Evolutionary conservation across 441 rosid genomes (phyloP).

Genomic region (Eutrema salsugineum): DNA sequence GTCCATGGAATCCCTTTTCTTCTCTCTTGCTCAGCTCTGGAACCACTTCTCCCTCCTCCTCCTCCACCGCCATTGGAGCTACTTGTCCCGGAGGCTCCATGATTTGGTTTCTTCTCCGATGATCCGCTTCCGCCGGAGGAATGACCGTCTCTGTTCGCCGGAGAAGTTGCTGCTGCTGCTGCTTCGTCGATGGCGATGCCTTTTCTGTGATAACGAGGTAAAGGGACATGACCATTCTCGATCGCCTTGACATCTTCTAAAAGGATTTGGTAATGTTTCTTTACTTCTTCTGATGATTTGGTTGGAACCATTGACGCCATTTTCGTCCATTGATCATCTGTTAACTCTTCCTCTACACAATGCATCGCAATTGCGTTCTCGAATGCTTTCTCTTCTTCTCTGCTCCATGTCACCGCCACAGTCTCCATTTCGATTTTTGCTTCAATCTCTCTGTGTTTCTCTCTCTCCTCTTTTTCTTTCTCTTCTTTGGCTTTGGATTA

Average conservation of each 20-base stretch:
- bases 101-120: constrained; percentile 52
- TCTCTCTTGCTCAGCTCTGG: constrained; percentile 61
- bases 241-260: constrained; percentile 69
- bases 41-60: constrained; percentile 30
- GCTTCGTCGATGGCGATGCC: constrained; percentile 37
- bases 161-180: constrained; percentile 13
- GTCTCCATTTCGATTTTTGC: constrained; percentile 42
- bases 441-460: background rate
- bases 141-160: constrained; percentile 24
- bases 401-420: constrained; percentile 53
- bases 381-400: constrained; percentile 75
- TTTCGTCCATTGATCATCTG: constrained; percentile 57
- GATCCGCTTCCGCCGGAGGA: constrained; percentile 30
- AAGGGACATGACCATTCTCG: constrained; percentile 58
- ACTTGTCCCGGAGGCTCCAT: constrained; percentile 39
- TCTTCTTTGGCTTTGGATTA: constrained; percentile 24
- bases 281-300: constrained; percentile 52
- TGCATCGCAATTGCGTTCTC: constrained; percentile 70
- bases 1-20: constrained; percentile 76
- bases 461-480: background rate
- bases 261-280: constrained; percentile 56
- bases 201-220: constrained; percentile 50
- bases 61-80: constrained; percentile 45
- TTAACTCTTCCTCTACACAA: constrained; percentile 41
- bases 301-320: constrained; percentile 63